Conservation (phyloP, 345 rosid species). For the Noccaea bulbosa region DNA sequence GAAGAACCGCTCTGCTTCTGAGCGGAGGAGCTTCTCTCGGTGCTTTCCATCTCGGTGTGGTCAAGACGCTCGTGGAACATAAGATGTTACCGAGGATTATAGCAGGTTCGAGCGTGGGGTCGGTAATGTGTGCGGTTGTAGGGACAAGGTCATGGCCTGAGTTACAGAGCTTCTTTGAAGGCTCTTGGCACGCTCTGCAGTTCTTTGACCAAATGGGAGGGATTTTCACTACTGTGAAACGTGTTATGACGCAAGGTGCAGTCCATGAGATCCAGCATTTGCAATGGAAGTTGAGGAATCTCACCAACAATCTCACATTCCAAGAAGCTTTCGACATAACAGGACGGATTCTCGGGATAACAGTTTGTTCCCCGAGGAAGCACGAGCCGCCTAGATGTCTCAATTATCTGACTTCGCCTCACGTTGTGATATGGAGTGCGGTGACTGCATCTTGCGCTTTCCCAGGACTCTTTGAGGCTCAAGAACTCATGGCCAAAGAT, state of each 20-base stretch:
- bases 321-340: conserved; percentile 98
- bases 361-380: conserved; percentile 96
- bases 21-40: conserved; percentile 99
- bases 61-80: conserved; percentile 88
- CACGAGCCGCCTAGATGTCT: conserved; percentile 99
- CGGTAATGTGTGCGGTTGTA: conserved; percentile 80
- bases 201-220: conserved; percentile 96
- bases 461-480: conserved; percentile 98
- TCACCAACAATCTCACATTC: conserved; percentile 94
- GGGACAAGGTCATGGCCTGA: conserved; percentile 98
- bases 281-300: conserved; percentile 90
- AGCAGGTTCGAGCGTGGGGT: conserved; percentile 97
- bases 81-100: conserved; percentile 87
- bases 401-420: conserved; percentile 93
- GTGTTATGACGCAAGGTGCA: conserved; percentile 91
- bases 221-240: conserved; percentile 73
- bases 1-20: conserved; percentile 93
- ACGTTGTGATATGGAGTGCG: conserved; percentile 99
- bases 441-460: conserved; percentile 99
- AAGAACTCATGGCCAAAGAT: conserved; percentile 98
- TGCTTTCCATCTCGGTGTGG: conserved; percentile 89
- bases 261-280: conserved; percentile 88
- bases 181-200: conserved; percentile 76
- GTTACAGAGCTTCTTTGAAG: conserved; percentile 93
- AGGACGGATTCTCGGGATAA: conserved; percentile 90